A percentile compares a stretch with the other conserved stretches of the same genome.
Conservation (phyloP, 257 asterid genomes). For the Solanum clarkiae region DNA sequence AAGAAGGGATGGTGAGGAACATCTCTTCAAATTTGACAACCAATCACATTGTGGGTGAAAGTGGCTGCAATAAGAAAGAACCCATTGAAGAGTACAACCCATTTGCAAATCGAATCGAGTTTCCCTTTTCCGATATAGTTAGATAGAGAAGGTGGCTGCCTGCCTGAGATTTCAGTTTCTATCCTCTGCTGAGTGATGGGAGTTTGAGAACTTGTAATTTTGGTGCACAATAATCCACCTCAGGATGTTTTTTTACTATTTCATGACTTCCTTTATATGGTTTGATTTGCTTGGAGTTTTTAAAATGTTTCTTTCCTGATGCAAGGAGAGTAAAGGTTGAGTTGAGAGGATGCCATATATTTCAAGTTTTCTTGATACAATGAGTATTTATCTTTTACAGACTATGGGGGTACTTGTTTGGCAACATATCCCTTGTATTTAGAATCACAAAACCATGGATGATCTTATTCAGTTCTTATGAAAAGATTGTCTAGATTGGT, state of each 20-base stretch:
- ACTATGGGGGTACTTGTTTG: not conserved
- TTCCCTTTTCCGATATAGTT: conserved; percentile 60
- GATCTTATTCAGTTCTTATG: not conserved
- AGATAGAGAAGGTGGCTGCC: conserved; percentile 19
- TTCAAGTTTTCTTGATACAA: not conserved
- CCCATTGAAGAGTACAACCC: conserved; percentile 76
- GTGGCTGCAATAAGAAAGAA: conserved; percentile 37
- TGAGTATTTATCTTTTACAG: not conserved
- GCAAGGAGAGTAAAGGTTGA: not conserved
- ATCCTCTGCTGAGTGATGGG: conserved; percentile 19
- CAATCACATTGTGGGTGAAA: conserved; percentile 18
- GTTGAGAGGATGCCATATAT: not conserved
- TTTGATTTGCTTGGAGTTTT: conserved; percentile 7
- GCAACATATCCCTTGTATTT: not conserved
- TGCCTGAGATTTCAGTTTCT: conserved; percentile 9
- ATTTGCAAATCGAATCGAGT: conserved; percentile 79
- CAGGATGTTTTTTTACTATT: conserved; percentile 1
- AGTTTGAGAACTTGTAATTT: conserved; percentile 31
- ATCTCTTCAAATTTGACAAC: conserved; percentile 17
- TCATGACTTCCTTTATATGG: conserved; percentile 4
- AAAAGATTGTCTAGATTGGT: not conserved
- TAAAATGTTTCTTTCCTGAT: not conserved
- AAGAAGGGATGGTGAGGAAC: conserved; percentile 27
- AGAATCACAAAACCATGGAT: not conserved
- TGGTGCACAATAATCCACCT: conserved; percentile 31